A percentile compares a stretch with the other conserved stretches of the same genome.
These are phyloP conservation scores for Escallonia herrerae DNA, from an alignment of 129 eudicot species.

Conservation along the genomic window DNA sequence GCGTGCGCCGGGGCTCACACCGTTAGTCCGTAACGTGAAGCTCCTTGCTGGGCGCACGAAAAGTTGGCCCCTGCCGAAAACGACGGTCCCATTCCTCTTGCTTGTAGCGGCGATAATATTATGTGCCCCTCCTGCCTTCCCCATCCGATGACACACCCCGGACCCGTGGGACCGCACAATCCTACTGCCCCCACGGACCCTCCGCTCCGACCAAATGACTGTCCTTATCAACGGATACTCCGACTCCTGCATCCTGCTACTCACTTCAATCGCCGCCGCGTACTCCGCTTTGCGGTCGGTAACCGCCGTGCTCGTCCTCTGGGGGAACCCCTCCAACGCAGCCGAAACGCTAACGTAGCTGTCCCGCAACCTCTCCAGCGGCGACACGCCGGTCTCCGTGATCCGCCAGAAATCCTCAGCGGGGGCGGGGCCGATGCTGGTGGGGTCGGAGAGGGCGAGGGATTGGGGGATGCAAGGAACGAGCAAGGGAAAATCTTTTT, in stretches of 20 bases:
- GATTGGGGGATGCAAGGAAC: conserved; percentile 93
- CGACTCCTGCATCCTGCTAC: conserved; percentile 56
- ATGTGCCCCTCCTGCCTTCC: conserved; percentile 1
- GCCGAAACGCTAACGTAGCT: conserved; percentile 32
- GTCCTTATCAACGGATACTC: conserved; percentile 74
- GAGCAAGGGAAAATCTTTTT: too few species aligned
- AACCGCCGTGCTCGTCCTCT: conserved; percentile 47
- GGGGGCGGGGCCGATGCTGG: conserved; percentile 51
- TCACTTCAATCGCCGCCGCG: conserved; percentile 42
- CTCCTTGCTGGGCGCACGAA: too few species aligned
- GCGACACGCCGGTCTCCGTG: conserved; percentile 51
- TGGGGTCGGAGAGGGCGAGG: conserved; percentile 59
- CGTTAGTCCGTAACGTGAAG: too few species aligned
- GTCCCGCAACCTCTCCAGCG: conserved; percentile 47
- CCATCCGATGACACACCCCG: conserved; percentile 24
- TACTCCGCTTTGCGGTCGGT: conserved; percentile 49
- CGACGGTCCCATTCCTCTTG: too few species aligned
- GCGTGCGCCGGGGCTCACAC: too few species aligned
- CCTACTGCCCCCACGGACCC: conserved; percentile 26
- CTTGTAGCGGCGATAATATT: not conserved
- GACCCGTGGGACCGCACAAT: conserved; percentile 25
- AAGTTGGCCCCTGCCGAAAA: too few species aligned
- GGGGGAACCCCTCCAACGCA: conserved; percentile 71
- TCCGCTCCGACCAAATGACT: conserved; percentile 68
- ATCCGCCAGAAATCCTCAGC: conserved; percentile 38